Percentiles rank a stretch among this genome's conserved stretches.
These are phyloP conservation scores for Canna indica DNA, from an alignment of 176 grass and related monocot species.

Conservation along the genomic window DNA sequence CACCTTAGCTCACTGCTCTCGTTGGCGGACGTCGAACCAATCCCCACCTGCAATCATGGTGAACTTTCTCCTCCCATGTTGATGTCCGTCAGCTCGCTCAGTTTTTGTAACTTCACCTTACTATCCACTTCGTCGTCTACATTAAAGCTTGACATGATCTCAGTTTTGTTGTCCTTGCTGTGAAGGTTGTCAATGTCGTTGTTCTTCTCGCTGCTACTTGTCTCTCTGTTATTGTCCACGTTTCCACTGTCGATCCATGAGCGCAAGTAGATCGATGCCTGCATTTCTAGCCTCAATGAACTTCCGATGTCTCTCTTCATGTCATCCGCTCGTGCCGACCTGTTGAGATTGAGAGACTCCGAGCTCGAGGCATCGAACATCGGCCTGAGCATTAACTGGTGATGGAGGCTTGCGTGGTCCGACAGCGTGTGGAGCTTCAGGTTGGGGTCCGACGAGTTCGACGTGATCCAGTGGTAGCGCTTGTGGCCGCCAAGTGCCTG, in stretches of 20 bases:
- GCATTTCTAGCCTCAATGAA: conserved; percentile 22
- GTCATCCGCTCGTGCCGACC: conserved; percentile 18
- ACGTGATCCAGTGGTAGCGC: conserved; percentile 77
- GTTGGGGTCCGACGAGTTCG: conserved; percentile 25
- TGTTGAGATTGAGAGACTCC: conserved; percentile 40
- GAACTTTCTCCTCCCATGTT: conserved; percentile 38
- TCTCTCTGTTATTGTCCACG: conserved; percentile 18
- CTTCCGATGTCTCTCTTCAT: conserved; percentile 16
- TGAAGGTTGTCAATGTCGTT: background rate
- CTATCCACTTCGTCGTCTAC: conserved; percentile 69
- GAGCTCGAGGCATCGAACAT: conserved; percentile 25
- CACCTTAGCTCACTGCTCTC: conserved; percentile 12
- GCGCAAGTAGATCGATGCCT: conserved; percentile 20
- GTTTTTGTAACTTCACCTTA: conserved; percentile 34
- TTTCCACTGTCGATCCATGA: conserved; percentile 9
- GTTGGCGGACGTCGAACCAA: conserved; percentile 41
- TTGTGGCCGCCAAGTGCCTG: conserved; percentile 94
- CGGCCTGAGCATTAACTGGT: conserved; percentile 31
- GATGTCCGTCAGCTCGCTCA: conserved; percentile 57
- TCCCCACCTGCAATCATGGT: conserved; percentile 70
- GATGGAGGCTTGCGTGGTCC: conserved; percentile 14
- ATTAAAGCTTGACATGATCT: background rate
- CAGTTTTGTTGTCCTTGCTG: conserved; percentile 2
- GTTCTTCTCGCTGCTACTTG: conserved; percentile 17
- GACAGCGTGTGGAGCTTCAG: conserved; percentile 23